phyloP scores from a whole-genome alignment of 1,284 basidiomycete genomes.

The Garcileccinum viscosum region DNA sequence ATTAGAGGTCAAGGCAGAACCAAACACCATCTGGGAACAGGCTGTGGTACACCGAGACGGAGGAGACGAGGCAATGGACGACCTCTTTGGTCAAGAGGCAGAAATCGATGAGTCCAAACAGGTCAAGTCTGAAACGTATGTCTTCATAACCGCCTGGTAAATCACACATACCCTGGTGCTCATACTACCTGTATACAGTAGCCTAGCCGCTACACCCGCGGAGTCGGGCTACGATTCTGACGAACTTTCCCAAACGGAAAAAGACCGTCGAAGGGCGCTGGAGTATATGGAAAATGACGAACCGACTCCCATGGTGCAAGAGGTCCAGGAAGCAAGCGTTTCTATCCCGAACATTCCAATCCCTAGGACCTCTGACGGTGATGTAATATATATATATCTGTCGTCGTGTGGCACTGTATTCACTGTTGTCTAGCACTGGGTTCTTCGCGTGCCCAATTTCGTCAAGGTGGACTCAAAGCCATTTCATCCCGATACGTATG shows the following conservation, averaged over 20 bases:
- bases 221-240: constrained; percentile 67
- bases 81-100: constrained; percentile 79
- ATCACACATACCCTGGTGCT: constrained; percentile 11
- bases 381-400: constrained; percentile 51
- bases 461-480: constrained; percentile 83
- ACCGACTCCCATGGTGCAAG: constrained; percentile 57
- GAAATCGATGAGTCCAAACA: constrained; percentile 59
- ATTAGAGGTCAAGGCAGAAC: constrained; percentile 35
- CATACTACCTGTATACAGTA: constrained; percentile 28
- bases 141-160: constrained; percentile 3
- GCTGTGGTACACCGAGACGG: constrained; percentile 40
- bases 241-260: constrained; percentile 71
- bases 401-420: constrained; percentile 2
- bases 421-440: constrained; percentile 66
- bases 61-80: constrained; percentile 71
- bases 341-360: constrained; percentile 80
- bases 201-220: constrained; percentile 43
- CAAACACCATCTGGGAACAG: constrained; percentile 6
- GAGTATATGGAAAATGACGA: constrained; percentile 85
- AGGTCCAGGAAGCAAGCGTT: constrained; percentile 72
- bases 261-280: constrained; percentile 68
- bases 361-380: constrained; percentile 72
- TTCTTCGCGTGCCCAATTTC: constrained; percentile 84
- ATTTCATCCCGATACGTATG: constrained; percentile 81
- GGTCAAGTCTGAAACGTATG: constrained; percentile 39